Base-by-base conservation (phyloP, 805 yeast genomes). In the Starmerella vaccinii region DNA sequence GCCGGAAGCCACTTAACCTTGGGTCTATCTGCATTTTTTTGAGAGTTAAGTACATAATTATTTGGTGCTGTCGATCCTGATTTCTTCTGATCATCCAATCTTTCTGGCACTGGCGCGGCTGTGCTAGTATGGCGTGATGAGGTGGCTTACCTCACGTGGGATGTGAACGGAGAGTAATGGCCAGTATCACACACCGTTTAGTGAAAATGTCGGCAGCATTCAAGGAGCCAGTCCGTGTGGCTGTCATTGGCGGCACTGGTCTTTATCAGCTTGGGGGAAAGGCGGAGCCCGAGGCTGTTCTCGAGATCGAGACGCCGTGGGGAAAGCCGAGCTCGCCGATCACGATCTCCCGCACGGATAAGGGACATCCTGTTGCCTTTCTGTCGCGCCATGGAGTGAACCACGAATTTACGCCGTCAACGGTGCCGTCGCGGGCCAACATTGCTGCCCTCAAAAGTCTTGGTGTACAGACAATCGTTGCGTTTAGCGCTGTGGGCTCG, bases 221-320 rank as follows among this genome's bases (percentile, higher is more conserved):
- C 37, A 51, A 41, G 18, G 54, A 58, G 60, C 81, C 84, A 30
- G 84, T 92, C 23, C 75, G 77, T 35, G 74, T 92, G 39, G 97
- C 95, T 32, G 78, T 92, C 59, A 92, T 92, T 65, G 98, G 98
- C 37, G 98, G 98, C 37, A 92, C 98, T 4, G 99, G 99, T n/a
- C 76, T 92, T 27, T 92, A 92, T 72, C 84, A 85, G 52, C 73
- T 92, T 51, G 85, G 82, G 37, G 80, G 85, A 51, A 46, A 40
- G 22, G 73, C 92, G 50, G 76, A 81, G 44, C 94, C 95, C 3
- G 95, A 90, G 42, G 95, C 96, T 15, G 73, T 82, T 59, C 69
- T 92, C 38, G 78, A 86, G 15, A 69, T 88, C 52, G 76, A 83
- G 18, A 92, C 99, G 3, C 99, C 99, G 21, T 92, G 97, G 97